Base-by-base conservation (phyloP, 352 stramenopile genomes). In the Blastocystis sp. region DNA sequence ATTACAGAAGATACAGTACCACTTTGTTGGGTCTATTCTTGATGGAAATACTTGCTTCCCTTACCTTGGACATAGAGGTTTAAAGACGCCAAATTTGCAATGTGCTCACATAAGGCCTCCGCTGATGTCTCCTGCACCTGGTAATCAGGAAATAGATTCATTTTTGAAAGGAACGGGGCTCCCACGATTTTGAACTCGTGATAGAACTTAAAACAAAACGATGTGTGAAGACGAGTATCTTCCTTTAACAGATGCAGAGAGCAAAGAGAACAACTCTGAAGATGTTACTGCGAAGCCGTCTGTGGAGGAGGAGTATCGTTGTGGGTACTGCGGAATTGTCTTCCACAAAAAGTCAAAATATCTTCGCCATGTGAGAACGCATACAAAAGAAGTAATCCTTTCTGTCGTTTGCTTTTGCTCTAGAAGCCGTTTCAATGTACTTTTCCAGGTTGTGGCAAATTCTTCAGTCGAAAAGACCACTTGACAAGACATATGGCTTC, bases 351-450 rank as follows among this genome's bases (percentile, higher is more conserved):
- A 81, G n/a, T 30, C 70, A 39, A 81, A 81, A 26, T 81, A 65
- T 45, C 20, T 62, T 9, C 45, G 70, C 11, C 70, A 81, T 65
- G n/a, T 81, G 16, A 41, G 45, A n/a, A 81, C 70, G 26, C 70
- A 81, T 37, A 81, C 70, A 26, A 81, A 81, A 34, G 70, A 81
- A 47, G 70, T 81, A 65, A 50, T 66, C 9, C 39, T 4, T 6
- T 43, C 53, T 76, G 18, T 81, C 3, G 18, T 7, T 16, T 9
- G 9, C 24, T 65, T 39, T 24, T n/a, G 13, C 26, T 50, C 24
- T 81, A 81, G 70, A 81, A 65, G 65, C 70, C 70, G 39, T 81
- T 65, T 62, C 43, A 54, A 16, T 81, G 70, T 62, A 54, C 70
- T 11, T 81, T 64, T 81, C 70, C 70, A 20, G 70, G 70, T 11